These are phyloP conservation scores for Podaxis rugospora DNA, from an alignment of 768 basidiomycete genomes.

Conservation along the genomic window DNA sequence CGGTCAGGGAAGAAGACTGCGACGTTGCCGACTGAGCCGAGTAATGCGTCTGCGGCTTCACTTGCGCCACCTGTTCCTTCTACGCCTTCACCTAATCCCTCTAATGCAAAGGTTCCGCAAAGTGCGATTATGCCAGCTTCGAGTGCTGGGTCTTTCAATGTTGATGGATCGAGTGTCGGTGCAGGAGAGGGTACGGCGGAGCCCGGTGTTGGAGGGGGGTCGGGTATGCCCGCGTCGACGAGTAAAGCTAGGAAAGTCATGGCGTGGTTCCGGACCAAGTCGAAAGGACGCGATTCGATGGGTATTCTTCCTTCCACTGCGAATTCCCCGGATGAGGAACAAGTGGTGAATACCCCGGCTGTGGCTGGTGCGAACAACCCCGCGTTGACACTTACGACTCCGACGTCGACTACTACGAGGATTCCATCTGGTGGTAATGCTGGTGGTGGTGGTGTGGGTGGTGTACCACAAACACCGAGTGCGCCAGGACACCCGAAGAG, in stretches of 20 bases:
- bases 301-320: conserved; percentile 17
- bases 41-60: background rate
- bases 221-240: conserved; percentile 63
- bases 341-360: conserved; percentile 22
- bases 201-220: conserved; percentile 18
- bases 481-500: conserved; percentile 35
- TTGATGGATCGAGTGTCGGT: conserved; percentile 14
- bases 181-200: conserved; percentile 8
- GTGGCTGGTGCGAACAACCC: conserved; percentile 17
- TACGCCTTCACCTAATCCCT: background rate
- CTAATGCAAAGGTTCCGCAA: background rate
- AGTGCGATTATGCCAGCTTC: background rate
- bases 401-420: conserved; percentile 18
- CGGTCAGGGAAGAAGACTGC: conserved; percentile 30
- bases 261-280: conserved; percentile 92
- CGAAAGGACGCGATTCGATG: conserved; percentile 43
- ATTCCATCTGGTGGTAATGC: background rate
- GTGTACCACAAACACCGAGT: conserved; percentile 17
- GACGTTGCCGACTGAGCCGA: conserved; percentile 17
- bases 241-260: conserved; percentile 93
- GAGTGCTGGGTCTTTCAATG: background rate
- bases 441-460: background rate
- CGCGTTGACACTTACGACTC: conserved; percentile 24
- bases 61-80: conserved; percentile 4
- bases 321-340: conserved; percentile 16